phyloP scores from a whole-genome alignment of 495 filamentous ascomycete genomes.

The Trichoderma reesei region DNA sequence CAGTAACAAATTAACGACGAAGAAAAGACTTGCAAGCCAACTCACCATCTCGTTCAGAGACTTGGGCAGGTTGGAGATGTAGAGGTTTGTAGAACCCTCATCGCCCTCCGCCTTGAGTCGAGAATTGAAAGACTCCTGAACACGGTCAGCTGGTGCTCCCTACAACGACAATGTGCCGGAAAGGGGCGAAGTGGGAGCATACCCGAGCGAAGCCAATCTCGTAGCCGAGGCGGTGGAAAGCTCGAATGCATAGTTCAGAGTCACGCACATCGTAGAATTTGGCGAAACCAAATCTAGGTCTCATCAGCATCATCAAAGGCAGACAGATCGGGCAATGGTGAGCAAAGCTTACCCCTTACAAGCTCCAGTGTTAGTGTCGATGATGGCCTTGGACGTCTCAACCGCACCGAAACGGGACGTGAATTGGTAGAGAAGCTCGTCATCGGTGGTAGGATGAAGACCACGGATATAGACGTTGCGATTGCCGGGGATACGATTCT shows the following conservation, averaged over 20 bases:
- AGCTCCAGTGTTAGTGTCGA: slow-evolving; percentile 77
- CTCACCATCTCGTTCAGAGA: slow-evolving; percentile 75
- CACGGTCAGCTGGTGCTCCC: background rate
- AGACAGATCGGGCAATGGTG: background rate
- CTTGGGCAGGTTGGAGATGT: slow-evolving; percentile 89
- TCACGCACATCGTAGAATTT: slow-evolving; percentile 80
- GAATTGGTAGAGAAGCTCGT: slow-evolving; percentile 76
- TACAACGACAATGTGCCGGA: background rate
- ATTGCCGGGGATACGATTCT: slow-evolving; percentile 79
- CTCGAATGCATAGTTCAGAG: slow-evolving; percentile 90
- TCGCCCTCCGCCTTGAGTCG: slow-evolving; percentile 89
- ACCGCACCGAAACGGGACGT: slow-evolving; percentile 81
- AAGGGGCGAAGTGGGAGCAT: slow-evolving; percentile 17
- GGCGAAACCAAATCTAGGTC: slow-evolving; percentile 81
- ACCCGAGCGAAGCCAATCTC: slow-evolving; percentile 94
- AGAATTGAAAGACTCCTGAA: slow-evolving; percentile 87
- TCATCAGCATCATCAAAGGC: slow-evolving; percentile 13
- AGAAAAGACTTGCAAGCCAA: background rate
- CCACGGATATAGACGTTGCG: slow-evolving; percentile 95
- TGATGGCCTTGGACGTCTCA: slow-evolving; percentile 92
- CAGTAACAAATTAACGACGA: background rate
- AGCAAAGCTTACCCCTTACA: slow-evolving; percentile 75
- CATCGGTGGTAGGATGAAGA: slow-evolving; percentile 85
- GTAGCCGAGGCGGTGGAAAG: slow-evolving; percentile 87
- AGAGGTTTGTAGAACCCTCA: slow-evolving; percentile 81